Base-by-base conservation (phyloP, 2,329 filamentous ascomycete species). In the Neofusicoccum sp. region DNA sequence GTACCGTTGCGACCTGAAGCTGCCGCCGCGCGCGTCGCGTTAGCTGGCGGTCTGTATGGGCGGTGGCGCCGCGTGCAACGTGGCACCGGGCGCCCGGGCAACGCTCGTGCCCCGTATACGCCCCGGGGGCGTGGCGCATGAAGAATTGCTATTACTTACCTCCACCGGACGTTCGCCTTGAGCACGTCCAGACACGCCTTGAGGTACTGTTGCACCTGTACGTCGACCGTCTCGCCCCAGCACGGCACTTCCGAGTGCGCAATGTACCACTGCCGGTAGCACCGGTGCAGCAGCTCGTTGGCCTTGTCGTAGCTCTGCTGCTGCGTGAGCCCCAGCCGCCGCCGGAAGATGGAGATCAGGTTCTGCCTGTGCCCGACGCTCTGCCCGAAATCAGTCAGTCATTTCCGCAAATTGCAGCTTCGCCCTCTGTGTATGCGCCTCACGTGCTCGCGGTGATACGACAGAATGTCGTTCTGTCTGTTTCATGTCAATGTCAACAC, bases 221-320 rank as follows among this genome's bases (percentile, higher is more conserved):
- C 49, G 33, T 61, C 59, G 31, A 61, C 43, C 59, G 36, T 30
- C 41, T 61, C 59, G 24, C 59, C 59, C 59, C 59, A 61, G 26
- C 43, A 41, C 59, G 59, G 59, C 34, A 61, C 38, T 26, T 47
- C 28, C 6, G 59, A 38, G 24, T 61, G 59, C 59, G 59, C 49
- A 33, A 61, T n/a, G 34, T 61, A 61, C 59, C 59, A 61, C n/a
- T 43, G 59, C 26, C 59, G 59, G 59, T 61, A 61, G 43, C 59
- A 61, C 28, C 49, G 33, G 34, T 61, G 59, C 41, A 61, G 59
- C 41, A 56, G 59, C 41, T 56, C 59, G 38, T 61, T 36, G 24
- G 51, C 59, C 51, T 41, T 61, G 49, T 61, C 49, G 38, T 61
- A 61, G 43, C 59, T 61, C 33, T 56, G 43, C 41, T 61, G 59